phyloP scores from a whole-genome alignment of 2,329 filamentous ascomycete species.

The Cytospora leucostoma region DNA sequence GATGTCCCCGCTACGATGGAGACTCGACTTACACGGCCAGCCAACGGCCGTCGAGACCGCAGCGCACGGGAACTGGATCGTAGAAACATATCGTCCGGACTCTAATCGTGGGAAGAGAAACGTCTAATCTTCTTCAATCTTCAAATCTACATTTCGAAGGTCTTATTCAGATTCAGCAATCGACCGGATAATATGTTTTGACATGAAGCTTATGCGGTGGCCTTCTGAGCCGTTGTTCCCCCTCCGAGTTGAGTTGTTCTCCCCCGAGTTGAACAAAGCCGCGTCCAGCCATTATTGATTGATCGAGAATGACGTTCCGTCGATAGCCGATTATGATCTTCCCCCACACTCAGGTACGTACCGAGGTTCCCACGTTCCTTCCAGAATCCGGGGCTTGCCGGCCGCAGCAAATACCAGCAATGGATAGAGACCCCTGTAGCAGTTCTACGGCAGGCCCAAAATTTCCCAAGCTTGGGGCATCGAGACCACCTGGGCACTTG shows the following conservation, averaged over 20 bases:
- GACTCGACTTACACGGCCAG: slow-evolving; percentile 43
- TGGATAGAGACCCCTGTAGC: too few species aligned
- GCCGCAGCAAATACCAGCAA: slow-evolving; percentile 2
- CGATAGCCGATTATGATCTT: slow-evolving; percentile 30
- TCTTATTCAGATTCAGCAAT: neutral
- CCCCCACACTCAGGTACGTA: slow-evolving; percentile 2
- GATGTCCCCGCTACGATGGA: slow-evolving; percentile 23
- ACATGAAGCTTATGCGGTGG: slow-evolving; percentile 9
- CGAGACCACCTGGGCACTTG: neutral
- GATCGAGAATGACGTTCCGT: slow-evolving; percentile 24
- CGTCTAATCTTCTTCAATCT: neutral
- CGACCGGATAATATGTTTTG: slow-evolving; percentile 11
- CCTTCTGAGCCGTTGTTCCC: neutral
- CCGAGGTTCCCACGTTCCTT: neutral
- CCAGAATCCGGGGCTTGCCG: slow-evolving; percentile 21
- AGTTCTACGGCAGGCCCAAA: slow-evolving; percentile 13
- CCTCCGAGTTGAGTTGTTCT: neutral
- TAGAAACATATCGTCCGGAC: slow-evolving; percentile 52
- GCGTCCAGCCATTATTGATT: slow-evolving; percentile 20
- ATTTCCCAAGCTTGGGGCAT: slow-evolving; percentile 7
- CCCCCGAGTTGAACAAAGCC: slow-evolving; percentile 18
- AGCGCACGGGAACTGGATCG: slow-evolving; percentile 53
- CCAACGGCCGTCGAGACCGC: slow-evolving; percentile 53
- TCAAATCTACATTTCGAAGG: slow-evolving; percentile 7
- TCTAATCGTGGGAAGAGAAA: neutral